Evolutionary conservation across 768 basidiomycete genomes (phyloP).

Genomic region (Filobasidium wieringae): DNA sequence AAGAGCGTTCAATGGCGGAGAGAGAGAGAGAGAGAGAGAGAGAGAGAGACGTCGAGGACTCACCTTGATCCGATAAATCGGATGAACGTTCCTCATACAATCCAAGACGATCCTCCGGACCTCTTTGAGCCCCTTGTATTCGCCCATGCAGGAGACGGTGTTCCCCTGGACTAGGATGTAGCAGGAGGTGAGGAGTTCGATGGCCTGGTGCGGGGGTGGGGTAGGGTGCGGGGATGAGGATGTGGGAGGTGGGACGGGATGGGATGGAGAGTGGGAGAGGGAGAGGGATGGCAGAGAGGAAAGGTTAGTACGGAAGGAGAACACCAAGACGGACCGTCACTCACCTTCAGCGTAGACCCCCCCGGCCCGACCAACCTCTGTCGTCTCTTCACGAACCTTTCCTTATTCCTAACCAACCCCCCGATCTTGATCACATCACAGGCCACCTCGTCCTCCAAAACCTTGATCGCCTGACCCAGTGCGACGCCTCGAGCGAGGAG

Average conservation of each 20-base stretch:
- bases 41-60: no score
- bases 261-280: neutral
- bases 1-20: no score
- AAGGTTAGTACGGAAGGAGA: neutral
- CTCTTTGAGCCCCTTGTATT: conserved; percentile 88
- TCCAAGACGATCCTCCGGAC: conserved; percentile 92
- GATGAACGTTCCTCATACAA: conserved; percentile 99
- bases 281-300: neutral
- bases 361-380: conserved; percentile 96
- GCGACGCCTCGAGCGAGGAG: conserved; percentile 85
- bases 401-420: conserved; percentile 83
- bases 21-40: no score
- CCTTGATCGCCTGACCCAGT: conserved; percentile 59
- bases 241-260: neutral
- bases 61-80: conserved; percentile 97
- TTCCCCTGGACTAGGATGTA: conserved; percentile 97
- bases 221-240: neutral
- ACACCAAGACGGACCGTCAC: conserved; percentile 17
- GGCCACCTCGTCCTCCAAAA: conserved; percentile 75
- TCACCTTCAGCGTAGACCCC: conserved; percentile 89
- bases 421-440: conserved; percentile 99
- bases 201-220: conserved; percentile 51
- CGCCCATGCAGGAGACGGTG: conserved; percentile 96
- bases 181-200: conserved; percentile 88
- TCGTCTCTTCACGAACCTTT: conserved; percentile 86